Conservation (phyloP, 805 yeast species). For the Candida nitratophila region DNA sequence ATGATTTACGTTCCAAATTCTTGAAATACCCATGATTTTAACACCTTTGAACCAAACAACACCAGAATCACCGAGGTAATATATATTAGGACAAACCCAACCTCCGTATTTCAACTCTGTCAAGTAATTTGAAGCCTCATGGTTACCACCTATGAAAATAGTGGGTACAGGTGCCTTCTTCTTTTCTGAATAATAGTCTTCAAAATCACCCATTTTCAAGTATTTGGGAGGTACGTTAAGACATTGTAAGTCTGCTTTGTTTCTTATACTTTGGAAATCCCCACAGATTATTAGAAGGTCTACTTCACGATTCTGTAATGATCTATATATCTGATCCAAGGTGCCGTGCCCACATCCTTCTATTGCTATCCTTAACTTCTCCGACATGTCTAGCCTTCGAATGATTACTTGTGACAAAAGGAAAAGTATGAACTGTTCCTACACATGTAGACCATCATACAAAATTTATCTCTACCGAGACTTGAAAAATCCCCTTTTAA, state of each 20-base stretch:
- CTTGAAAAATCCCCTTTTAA: too few species aligned
- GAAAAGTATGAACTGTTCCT: too few species aligned
- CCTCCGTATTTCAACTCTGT: slow-evolving; percentile 78
- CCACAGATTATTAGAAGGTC: slow-evolving; percentile 78
- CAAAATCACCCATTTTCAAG: slow-evolving; percentile 71
- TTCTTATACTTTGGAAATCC: slow-evolving; percentile 81
- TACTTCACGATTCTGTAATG: slow-evolving; percentile 21
- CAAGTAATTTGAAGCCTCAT: slow-evolving; percentile 79
- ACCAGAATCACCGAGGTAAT: slow-evolving; percentile 74
- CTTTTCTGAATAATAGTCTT: slow-evolving; percentile 55
- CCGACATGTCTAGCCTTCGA: neutral
- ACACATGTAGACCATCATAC: too few species aligned
- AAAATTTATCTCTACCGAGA: too few species aligned
- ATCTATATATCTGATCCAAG: slow-evolving; percentile 48
- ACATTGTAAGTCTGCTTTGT: slow-evolving; percentile 53
- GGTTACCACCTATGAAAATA: slow-evolving; percentile 90
- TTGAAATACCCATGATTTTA: slow-evolving; percentile 76
- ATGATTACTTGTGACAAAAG: too few species aligned
- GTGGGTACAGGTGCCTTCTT: slow-evolving; percentile 69
- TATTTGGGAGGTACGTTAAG: slow-evolving; percentile 80
- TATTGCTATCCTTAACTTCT: slow-evolving; percentile 47
- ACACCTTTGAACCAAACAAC: slow-evolving; percentile 70
- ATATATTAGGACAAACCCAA: slow-evolving; percentile 86
- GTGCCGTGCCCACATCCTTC: slow-evolving; percentile 93
- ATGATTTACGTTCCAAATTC: slow-evolving; percentile 60